Percentiles rank a stretch among this genome's conserved stretches.
phyloP scores from a whole-genome alignment of 169 alveolate species.

The Plasmodium vivax region DNA sequence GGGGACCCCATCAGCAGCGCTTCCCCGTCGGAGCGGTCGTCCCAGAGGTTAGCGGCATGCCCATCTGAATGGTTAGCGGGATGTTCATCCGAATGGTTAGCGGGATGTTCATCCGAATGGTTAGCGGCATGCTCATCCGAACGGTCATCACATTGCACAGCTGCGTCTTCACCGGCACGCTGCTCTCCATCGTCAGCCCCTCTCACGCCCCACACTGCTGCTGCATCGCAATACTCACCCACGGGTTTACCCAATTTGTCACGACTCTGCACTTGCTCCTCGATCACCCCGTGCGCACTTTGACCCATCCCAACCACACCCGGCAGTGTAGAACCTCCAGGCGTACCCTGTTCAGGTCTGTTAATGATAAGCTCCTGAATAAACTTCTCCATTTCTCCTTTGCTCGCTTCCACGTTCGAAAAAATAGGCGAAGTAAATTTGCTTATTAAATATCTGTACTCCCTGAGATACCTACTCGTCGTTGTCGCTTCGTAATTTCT shows the following conservation, averaged over 20 bases:
- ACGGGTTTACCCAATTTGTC: background rate
- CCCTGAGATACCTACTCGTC: conserved; percentile 50
- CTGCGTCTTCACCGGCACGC: background rate
- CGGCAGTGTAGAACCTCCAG: background rate
- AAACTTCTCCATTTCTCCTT: conserved; percentile 41
- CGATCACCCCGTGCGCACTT: background rate
- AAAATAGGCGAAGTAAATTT: conserved; percentile 47
- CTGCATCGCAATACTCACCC: background rate
- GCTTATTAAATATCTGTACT: conserved; percentile 51
- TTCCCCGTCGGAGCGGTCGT: background rate
- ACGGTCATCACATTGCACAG: background rate
- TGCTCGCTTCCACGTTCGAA: conserved; percentile 32
- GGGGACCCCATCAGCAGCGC: background rate
- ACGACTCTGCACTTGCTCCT: background rate
- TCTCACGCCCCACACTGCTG: background rate
- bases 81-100: no score
- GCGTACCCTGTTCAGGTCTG: background rate
- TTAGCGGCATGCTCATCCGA: background rate
- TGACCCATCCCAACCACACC: background rate
- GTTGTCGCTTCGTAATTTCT: conserved; percentile 26
- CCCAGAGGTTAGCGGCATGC: no score
- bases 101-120: no score
- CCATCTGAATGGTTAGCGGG: no score
- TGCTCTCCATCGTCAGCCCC: background rate
- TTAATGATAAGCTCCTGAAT: conserved; percentile 31